Percentiles rank a stretch among this genome's conserved stretches.
Conservation (phyloP, 441 rosid genomes). For the Bruguiera hainesii region DNA sequence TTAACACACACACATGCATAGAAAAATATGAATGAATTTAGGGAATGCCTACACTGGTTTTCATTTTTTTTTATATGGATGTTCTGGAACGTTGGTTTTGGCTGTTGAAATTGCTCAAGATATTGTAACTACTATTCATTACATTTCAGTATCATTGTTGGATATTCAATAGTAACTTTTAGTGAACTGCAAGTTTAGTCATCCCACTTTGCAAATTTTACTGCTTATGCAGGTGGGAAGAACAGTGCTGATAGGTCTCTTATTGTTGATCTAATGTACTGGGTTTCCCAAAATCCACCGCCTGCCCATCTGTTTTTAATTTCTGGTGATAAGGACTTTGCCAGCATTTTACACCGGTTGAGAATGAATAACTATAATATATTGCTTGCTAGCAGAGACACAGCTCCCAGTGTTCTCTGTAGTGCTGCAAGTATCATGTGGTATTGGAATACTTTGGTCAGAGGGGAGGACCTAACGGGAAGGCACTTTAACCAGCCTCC, state of each 20-base stretch:
- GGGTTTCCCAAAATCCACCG: slow-evolving; percentile 85
- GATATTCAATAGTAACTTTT: background rate
- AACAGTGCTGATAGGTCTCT: slow-evolving; percentile 78
- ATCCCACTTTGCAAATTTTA: slow-evolving; percentile 16
- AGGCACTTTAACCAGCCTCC: slow-evolving; percentile 82
- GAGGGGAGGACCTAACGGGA: slow-evolving; percentile 43
- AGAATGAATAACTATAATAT: slow-evolving; percentile 91
- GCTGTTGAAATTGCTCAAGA: background rate
- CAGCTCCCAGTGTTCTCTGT: slow-evolving; percentile 50
- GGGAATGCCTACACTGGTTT: too few species aligned
- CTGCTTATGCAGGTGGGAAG: slow-evolving; percentile 55
- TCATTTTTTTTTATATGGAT: too few species aligned
- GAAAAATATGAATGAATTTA: too few species aligned
- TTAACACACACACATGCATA: too few species aligned
- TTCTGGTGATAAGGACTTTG: slow-evolving; percentile 68
- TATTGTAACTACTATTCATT: too few species aligned
- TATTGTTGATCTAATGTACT: slow-evolving; percentile 63
- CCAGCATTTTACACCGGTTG: slow-evolving; percentile 57
- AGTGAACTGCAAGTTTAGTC: background rate
- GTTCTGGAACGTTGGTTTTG: background rate
- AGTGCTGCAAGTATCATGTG: slow-evolving; percentile 94
- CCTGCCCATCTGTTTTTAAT: slow-evolving; percentile 89
- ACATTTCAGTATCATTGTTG: background rate
- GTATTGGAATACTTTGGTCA: slow-evolving; percentile 63
- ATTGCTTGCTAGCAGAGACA: slow-evolving; percentile 60